Conservation (phyloP, 371 early-diverging fungal genomes). For the Caulochytrium protostelioides region DNA sequence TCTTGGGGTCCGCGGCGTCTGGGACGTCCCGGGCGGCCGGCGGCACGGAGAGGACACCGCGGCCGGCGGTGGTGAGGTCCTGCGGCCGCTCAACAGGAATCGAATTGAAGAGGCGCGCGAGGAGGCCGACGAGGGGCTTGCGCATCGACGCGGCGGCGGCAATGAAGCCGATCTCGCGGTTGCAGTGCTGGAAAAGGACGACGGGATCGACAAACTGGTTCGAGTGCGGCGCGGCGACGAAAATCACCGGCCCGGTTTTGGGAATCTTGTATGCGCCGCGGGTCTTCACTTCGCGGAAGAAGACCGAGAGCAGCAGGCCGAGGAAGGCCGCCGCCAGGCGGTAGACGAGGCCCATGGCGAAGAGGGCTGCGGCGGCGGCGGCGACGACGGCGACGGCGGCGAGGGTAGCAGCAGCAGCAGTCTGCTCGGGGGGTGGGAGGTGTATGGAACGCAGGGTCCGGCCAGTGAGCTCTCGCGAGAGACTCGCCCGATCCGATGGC, state of each 20-base stretch:
- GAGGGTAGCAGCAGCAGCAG: too few relatives aligned
- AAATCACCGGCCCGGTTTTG: constrained; percentile 60
- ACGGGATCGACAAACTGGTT: constrained; percentile 92
- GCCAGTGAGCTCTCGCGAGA: too few relatives aligned
- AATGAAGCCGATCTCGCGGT: constrained; percentile 57
- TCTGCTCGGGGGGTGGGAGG: too few relatives aligned
- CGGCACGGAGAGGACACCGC: too few relatives aligned
- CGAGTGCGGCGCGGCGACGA: constrained; percentile 85
- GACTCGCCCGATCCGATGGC: too few relatives aligned
- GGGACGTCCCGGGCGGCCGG: too few relatives aligned
- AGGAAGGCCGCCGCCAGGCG: constrained; percentile 34
- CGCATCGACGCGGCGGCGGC: too few relatives aligned
- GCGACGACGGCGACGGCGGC: too few relatives aligned
- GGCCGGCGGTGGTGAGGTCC: too few relatives aligned
- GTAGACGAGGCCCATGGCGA: constrained; percentile 18
- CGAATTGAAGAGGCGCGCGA: constrained; percentile 46
- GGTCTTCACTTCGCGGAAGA: constrained; percentile 68
- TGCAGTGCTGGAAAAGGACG: constrained; percentile 47
- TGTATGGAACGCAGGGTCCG: too few relatives aligned
- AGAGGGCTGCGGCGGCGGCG: too few relatives aligned
- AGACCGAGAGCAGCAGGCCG: constrained; percentile 44
- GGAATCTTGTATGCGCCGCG: constrained; percentile 74
- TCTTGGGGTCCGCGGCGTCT: too few relatives aligned
- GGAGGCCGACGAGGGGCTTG: constrained; percentile 69
- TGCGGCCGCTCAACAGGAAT: constrained; percentile 7